Percentiles rank a stretch among this genome's conserved stretches.
phyloP scores from a whole-genome alignment of 495 filamentous ascomycete species.

The Trichocladium antarcticum region DNA sequence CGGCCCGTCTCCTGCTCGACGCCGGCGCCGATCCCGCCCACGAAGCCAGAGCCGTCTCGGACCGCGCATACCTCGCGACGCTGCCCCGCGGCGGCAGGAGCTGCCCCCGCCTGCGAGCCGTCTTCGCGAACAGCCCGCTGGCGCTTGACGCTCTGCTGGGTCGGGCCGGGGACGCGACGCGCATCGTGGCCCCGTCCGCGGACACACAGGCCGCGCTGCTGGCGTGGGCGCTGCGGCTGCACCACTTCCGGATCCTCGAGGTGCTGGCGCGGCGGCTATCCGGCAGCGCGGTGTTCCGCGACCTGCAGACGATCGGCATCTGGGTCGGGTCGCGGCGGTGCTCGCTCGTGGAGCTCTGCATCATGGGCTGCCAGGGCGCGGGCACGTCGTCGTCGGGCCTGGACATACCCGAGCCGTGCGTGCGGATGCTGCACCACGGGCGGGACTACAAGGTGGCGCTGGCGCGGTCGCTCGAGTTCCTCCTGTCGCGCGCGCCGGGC shows the following conservation, averaged over 20 bases:
- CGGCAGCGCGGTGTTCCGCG: not conserved
- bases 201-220: not conserved
- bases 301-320: not conserved
- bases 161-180: not conserved
- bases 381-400: not conserved
- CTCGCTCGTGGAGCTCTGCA: not conserved
- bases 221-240: not conserved
- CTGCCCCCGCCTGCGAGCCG: not conserved
- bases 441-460: not conserved
- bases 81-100: not conserved
- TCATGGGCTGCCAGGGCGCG: too few relatives aligned
- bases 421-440: not conserved
- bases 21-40: not conserved
- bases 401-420: not conserved
- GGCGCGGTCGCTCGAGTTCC: not conserved
- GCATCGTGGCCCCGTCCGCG: not conserved
- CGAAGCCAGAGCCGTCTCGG: not conserved
- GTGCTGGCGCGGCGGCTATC: not conserved
- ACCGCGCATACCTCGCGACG: not conserved
- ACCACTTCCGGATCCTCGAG: not conserved
- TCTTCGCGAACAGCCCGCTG: not conserved
- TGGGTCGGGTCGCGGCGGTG: not conserved
- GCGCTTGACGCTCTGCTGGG: not conserved
- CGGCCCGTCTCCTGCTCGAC: not conserved
- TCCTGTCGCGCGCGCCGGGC: not conserved